phyloP scores from a whole-genome alignment of 139 green algal genomes.

The Chlorella sp. region DNA sequence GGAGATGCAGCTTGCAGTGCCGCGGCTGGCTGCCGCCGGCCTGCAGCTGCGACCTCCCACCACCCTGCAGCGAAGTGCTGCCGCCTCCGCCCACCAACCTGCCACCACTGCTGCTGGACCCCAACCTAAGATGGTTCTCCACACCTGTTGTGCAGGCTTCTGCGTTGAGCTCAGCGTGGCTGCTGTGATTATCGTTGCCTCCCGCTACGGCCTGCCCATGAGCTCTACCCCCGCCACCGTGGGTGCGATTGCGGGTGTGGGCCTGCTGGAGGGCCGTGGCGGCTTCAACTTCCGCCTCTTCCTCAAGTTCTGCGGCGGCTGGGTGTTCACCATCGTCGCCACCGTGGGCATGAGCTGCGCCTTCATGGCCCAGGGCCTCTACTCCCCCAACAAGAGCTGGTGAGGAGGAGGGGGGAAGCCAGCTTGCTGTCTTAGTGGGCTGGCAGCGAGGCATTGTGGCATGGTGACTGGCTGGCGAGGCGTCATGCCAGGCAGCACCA shows the following conservation, averaged over 20 bases:
- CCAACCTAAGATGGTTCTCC: too few relatives aligned
- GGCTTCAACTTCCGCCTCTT: constrained; percentile 60
- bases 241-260: constrained; percentile 63
- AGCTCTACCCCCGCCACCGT: constrained; percentile 19
- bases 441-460: too few relatives aligned
- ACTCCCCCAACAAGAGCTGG: constrained; percentile 1
- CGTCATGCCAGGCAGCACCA: too few relatives aligned
- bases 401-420: background rate
- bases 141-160: constrained; percentile 45
- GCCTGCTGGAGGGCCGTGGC: constrained; percentile 54
- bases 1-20: too few relatives aligned
- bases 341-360: constrained; percentile 17
- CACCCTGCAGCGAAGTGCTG: too few relatives aligned
- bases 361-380: constrained; percentile 37
- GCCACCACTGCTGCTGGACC: too few relatives aligned
- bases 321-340: constrained; percentile 40
- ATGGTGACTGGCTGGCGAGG: too few relatives aligned
- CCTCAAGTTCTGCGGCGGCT: constrained; percentile 33
- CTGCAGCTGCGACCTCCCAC: too few relatives aligned
- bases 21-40: too few relatives aligned
- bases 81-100: too few relatives aligned
- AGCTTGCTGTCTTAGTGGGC: too few relatives aligned
- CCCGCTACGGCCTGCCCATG: constrained; percentile 68
- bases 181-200: constrained; percentile 66
- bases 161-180: constrained; percentile 70